These are phyloP conservation scores for Talaromyces sp. DNA, from an alignment of 2,329 filamentous ascomycete genomes.

Conservation along the genomic window DNA sequence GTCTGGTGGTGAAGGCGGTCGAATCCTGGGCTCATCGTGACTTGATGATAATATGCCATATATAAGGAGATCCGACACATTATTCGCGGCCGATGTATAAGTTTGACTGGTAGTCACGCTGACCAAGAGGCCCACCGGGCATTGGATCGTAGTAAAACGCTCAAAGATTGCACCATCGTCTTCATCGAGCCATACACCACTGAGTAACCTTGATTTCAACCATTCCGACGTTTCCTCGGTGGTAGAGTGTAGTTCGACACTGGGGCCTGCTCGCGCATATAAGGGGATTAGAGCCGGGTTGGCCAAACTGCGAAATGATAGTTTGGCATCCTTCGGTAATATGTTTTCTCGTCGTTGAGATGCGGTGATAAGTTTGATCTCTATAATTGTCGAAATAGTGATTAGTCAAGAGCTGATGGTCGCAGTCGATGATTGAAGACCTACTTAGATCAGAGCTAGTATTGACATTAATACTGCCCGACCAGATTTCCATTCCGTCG, in stretches of 20 bases:
- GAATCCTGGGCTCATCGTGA: slow-evolving; percentile 21
- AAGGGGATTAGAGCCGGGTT: slow-evolving; percentile 41
- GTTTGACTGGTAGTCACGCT: slow-evolving; percentile 12
- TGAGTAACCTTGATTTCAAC: slow-evolving; percentile 37
- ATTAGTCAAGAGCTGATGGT: slow-evolving; percentile 1
- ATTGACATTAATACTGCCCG: slow-evolving; percentile 31
- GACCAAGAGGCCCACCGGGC: slow-evolving; percentile 39
- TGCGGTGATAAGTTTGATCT: slow-evolving; percentile 34
- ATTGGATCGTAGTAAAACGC: slow-evolving; percentile 30
- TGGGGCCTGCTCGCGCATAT: slow-evolving; percentile 38
- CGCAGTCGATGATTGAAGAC: neutral
- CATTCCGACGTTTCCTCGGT: slow-evolving; percentile 34
- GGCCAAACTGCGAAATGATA: slow-evolving; percentile 36
- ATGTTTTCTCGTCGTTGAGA: slow-evolving; percentile 32
- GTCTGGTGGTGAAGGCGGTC: slow-evolving; percentile 35
- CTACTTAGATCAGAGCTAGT: slow-evolving; percentile 19
- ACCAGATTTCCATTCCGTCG: slow-evolving; percentile 36
- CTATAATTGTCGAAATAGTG: slow-evolving; percentile 20
- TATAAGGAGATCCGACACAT: slow-evolving; percentile 37
- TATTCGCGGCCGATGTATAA: slow-evolving; percentile 1
- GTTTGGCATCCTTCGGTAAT: slow-evolving; percentile 31
- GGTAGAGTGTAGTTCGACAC: slow-evolving; percentile 38
- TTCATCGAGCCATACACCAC: slow-evolving; percentile 33
- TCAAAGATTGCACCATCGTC: slow-evolving; percentile 26
- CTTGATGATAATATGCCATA: slow-evolving; percentile 37